Conservation (phyloP, 306 rosid species). For the Vachellia pachyceras region DNA sequence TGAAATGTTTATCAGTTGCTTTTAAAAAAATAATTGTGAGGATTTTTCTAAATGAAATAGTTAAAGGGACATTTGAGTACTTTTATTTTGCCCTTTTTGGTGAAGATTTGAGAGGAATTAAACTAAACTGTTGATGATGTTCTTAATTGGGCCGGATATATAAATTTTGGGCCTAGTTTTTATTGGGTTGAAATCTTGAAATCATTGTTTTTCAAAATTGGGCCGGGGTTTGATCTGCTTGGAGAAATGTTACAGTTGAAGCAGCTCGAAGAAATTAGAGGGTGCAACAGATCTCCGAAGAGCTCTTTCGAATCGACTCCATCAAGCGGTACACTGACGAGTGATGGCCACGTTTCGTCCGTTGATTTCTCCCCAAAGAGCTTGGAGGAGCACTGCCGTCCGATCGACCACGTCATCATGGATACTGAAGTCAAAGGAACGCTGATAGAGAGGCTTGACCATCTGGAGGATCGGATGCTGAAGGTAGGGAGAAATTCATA, state of each 20-base stretch:
- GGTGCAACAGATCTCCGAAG: background rate
- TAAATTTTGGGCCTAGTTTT: background rate
- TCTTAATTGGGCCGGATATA: background rate
- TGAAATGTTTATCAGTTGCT: too few species aligned
- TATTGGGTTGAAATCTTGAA: background rate
- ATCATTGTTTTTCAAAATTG: background rate
- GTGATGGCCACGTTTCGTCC: conserved; percentile 46
- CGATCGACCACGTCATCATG: conserved; percentile 62
- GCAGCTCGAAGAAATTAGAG: conserved; percentile 21
- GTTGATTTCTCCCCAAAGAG: conserved; percentile 65
- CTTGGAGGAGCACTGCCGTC: conserved; percentile 90
- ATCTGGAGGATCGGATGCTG: conserved; percentile 68
- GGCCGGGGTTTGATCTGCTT: background rate
- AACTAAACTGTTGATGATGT: too few species aligned
- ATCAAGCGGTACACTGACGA: conserved; percentile 35
- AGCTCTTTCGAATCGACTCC: background rate
- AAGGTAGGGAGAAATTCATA: conserved; percentile 49
- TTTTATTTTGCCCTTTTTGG: too few species aligned
- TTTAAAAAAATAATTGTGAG: too few species aligned
- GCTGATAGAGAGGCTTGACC: conserved; percentile 69
- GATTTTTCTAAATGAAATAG: too few species aligned
- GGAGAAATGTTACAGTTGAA: background rate
- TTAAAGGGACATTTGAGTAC: too few species aligned
- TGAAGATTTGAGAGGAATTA: too few species aligned
- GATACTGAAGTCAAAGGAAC: conserved; percentile 75